A percentile compares a stretch with the other conserved stretches of the same genome.
Evolutionary conservation across 2,329 filamentous ascomycete genomes (phyloP).

Genomic region (Fonsecaea nubica): DNA sequence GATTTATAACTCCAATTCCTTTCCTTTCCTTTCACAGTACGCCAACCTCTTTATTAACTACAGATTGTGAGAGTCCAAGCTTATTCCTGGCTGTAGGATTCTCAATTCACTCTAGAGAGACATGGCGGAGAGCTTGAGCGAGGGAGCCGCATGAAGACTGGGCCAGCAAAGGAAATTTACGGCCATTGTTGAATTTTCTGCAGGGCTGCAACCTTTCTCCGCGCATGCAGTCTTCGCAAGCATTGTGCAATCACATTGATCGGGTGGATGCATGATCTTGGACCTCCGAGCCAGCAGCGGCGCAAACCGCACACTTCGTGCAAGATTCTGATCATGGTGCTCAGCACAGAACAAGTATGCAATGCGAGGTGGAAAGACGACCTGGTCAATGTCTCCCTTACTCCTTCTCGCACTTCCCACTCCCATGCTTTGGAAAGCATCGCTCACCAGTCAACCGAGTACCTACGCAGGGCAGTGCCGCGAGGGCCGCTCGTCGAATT

Average conservation of each 20-base stretch:
- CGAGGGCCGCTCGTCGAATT: background rate
- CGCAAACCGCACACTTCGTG: background rate
- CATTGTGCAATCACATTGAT: background rate
- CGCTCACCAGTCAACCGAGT: background rate
- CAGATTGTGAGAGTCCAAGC: too few relatives aligned
- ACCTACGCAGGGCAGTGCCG: background rate
- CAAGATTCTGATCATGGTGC: background rate
- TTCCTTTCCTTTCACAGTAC: background rate
- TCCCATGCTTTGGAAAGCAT: background rate
- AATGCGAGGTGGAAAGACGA: background rate
- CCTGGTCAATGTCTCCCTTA: background rate
- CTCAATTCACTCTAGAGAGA: too few relatives aligned
- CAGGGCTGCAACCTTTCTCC: too few relatives aligned
- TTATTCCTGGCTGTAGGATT: too few relatives aligned
- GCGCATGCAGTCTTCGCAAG: background rate
- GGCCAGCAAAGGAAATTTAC: too few relatives aligned
- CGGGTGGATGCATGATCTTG: background rate
- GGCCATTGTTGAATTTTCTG: too few relatives aligned
- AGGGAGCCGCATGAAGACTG: too few relatives aligned
- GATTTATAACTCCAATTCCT: too few relatives aligned
- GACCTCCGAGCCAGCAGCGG: background rate
- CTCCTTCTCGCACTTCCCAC: background rate
- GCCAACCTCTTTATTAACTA: too few relatives aligned
- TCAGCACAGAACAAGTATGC: background rate
- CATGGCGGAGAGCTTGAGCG: too few relatives aligned